These are phyloP conservation scores for Hymenotorrendiella dingleyae DNA, from an alignment of 2,329 filamentous ascomycete species.

Conservation along the genomic window DNA sequence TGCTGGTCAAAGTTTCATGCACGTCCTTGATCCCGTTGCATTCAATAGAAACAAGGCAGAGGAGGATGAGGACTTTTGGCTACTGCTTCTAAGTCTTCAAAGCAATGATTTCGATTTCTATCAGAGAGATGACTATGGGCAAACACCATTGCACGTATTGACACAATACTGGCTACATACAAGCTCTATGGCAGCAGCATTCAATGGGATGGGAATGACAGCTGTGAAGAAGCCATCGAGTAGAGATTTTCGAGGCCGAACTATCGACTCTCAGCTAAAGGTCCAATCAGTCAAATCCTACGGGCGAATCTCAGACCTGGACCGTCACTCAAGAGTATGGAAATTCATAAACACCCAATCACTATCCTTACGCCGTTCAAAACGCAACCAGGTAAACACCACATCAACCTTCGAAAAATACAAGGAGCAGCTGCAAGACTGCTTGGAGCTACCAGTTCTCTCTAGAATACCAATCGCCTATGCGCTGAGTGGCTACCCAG, in stretches of 20 bases:
- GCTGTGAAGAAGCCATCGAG: not conserved
- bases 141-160: slow-evolving; percentile 4
- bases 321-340: no score
- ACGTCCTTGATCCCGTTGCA: slow-evolving; percentile 3
- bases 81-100: not conserved
- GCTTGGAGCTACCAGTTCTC: no score
- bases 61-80: not conserved
- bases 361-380: no score
- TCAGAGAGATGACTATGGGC: slow-evolving; percentile 5
- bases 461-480: not conserved
- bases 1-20: slow-evolving; percentile 10
- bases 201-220: not conserved
- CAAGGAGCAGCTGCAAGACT: no score
- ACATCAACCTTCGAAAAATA: no score
- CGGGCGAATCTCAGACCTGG: no score
- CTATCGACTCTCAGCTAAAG: not conserved
- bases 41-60: not conserved
- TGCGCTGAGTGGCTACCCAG: not conserved
- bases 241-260: slow-evolving; percentile 4
- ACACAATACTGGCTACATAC: slow-evolving; percentile 2
- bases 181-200: not conserved
- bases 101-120: slow-evolving; percentile 3
- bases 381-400: no score
- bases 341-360: no score
- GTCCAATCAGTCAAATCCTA: no score